Conservation (phyloP, 805 yeast species). For the Candida endomychidarum region DNA sequence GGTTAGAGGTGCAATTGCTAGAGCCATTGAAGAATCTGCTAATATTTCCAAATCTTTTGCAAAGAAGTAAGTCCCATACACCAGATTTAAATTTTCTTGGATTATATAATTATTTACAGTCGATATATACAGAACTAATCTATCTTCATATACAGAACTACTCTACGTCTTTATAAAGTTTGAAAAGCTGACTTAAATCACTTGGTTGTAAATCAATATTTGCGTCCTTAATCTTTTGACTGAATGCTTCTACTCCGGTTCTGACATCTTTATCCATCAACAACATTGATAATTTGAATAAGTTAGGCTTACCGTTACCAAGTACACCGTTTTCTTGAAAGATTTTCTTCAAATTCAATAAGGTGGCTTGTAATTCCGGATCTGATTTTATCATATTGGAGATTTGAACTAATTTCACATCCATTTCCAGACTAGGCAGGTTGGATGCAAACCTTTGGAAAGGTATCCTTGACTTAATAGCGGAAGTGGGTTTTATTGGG, state of each 20-base stretch:
- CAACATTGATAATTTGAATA: constrained; percentile 37
- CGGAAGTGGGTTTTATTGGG: neutral
- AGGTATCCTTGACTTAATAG: neutral
- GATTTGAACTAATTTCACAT: constrained; percentile 9
- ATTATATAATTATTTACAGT: neutral
- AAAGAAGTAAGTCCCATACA: constrained; percentile 26
- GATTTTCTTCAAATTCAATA: constrained; percentile 31
- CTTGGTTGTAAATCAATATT: constrained; percentile 31
- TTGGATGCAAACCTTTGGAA: neutral
- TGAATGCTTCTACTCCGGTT: constrained; percentile 26
- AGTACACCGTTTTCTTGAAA: constrained; percentile 30
- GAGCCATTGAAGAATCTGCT: constrained; percentile 93
- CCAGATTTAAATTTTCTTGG: no score
- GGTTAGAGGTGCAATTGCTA: constrained; percentile 80
- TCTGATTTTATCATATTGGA: constrained; percentile 10
- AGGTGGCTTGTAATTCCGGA: constrained; percentile 32
- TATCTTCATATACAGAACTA: no score
- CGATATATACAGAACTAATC: no score
- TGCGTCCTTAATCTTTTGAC: constrained; percentile 31
- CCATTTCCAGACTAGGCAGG: constrained; percentile 7
- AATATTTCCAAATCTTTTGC: constrained; percentile 60
- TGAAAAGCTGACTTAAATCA: constrained; percentile 23
- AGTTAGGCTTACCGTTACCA: constrained; percentile 31
- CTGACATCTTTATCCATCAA: constrained; percentile 38
- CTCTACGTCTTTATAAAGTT: neutral